phyloP scores from a whole-genome alignment of 768 basidiomycete genomes.

The Panaeolus papilionaceus region DNA sequence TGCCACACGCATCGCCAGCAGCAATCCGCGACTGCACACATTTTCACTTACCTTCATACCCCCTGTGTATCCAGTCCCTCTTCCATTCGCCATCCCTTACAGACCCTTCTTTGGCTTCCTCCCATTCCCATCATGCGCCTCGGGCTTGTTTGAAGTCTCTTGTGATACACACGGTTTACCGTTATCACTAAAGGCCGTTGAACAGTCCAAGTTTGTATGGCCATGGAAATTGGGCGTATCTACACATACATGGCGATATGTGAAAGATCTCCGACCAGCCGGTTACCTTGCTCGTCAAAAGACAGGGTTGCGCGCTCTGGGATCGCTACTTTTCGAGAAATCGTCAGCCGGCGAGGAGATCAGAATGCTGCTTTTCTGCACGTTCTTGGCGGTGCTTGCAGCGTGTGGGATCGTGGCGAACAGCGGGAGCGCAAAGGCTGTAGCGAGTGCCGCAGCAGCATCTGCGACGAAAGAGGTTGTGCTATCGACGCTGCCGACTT shows the following conservation, averaged over 20 bases:
- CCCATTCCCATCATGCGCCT: conserved; percentile 47
- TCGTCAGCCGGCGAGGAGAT: conserved; percentile 74
- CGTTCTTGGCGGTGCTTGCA: conserved; percentile 54
- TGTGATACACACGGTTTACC: conserved; percentile 74
- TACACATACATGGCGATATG: conserved; percentile 43
- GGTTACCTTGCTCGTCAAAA: conserved; percentile 42
- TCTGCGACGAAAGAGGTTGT: not conserved
- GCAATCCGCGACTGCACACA: conserved; percentile 68
- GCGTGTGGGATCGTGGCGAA: conserved; percentile 51
- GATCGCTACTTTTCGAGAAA: conserved; percentile 57
- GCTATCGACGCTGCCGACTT: not conserved
- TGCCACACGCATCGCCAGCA: conserved; percentile 65
- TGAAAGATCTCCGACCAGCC: conserved; percentile 46
- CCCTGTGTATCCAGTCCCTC: conserved; percentile 52
- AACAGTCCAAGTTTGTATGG: conserved; percentile 54
- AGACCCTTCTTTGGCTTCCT: conserved; percentile 51
- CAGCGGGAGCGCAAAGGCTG: conserved; percentile 17
- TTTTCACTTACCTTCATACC: conserved; percentile 75
- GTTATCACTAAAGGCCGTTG: conserved; percentile 53
- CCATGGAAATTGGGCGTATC: conserved; percentile 53
- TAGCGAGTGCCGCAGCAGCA: not conserved
- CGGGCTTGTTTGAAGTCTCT: conserved; percentile 62
- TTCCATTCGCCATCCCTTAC: conserved; percentile 50
- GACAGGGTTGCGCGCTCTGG: conserved; percentile 45
- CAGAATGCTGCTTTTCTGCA: conserved; percentile 62